Base-by-base conservation (phyloP, 345 rosid genomes). In the Cardiospermum halicacabum region DNA sequence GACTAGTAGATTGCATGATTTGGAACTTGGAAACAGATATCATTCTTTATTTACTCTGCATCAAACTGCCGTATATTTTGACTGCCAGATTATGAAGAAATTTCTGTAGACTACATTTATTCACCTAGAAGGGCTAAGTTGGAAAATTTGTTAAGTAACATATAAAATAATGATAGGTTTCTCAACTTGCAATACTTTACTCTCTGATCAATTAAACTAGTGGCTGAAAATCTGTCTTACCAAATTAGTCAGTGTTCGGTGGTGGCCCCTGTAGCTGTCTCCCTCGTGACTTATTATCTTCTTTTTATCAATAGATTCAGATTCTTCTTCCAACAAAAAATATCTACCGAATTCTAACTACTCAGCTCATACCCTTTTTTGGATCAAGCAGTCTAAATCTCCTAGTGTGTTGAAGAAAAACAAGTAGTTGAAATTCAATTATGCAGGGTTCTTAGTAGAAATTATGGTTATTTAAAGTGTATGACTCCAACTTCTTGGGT, bases 271-370 rank as follows among this genome's bases (percentile, higher is more conserved):
- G 7, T 3, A 24, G 37, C 56, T 11, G 68, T 54, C 8, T 22
- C 28, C 54, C 67, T 45, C 53, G n/a, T 66, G 63, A 15, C 48
- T 18, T 42, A 18, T 34, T 45, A 28, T 55, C 67, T 27, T 25
- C 58, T 7, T 13, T 7, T 4, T 27, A 47, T 47, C 51, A 47
- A 7, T 0, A 26, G 18, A 50, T 43, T 56, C 62, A 3, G 57
- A 56, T 56, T 63, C 53, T 31, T 22, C 31, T 56, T 31, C 24
- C 31, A 16, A 10, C 49, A 1, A 13, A 57, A 56, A 70, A 27
- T 64, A 37, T 39, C 60, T 25, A 16, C 21, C 42, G 21, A 13
- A 27, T 0, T 3, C 9, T 19, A 53, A 13, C 27, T 7, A 19
- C 27, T 27, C 11, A 18, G 22, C 19, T 54, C 11, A 39, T 11